Evolutionary conservation across 1,139 yeast genomes (phyloP), one percentile per base, ranked within the genome.

Genomic region (Debaryomyces sp.): DNA sequence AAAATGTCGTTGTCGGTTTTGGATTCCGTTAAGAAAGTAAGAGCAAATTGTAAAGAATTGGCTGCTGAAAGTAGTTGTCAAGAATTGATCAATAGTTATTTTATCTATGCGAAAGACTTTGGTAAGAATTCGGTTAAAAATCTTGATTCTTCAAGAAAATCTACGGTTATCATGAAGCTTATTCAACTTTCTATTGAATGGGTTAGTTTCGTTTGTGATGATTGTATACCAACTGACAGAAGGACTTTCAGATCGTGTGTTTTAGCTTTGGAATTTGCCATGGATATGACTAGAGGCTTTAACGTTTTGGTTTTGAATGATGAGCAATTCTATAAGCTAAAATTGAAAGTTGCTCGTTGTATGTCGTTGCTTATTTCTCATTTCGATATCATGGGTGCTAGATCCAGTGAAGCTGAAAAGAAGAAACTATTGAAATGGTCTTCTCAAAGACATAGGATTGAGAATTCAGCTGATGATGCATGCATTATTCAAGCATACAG

Each of bases 371-470:
- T 94, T 53, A 92, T 94, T 54, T 89, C 97, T 0, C 99, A 94
- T 70, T 94, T 94, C 63, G 99, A 94, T 70, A 91, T 94, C 49
- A 94, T 94, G 97, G 99, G 99, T 46, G 97, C 98, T 0, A 80
- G 98, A 60, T 88, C 97, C 6, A 88, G 87, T 62, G 95, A 89
- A 52, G 91, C 91, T 3, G 91, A 86, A 56, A 75, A 78, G 69
- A 78, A 73, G 56, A 75, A 76, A 60, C 71, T 75, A 68, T 74
- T 76, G 62, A 81, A 73, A 57, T 82, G 77, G 80, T 74, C 74
- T 40, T 75, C 75, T n/a, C 79, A 68, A 59, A 75, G 77, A 52
- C 70, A 73, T 60, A 66, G 72, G 52, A 63, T 73, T 54, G 81
- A 80, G 61, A 64, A 82, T 58, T 81, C 83, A 3, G 73, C 68